Base-by-base conservation (phyloP, 2,329 filamentous ascomycete genomes). In the Fusarium metavorans region DNA sequence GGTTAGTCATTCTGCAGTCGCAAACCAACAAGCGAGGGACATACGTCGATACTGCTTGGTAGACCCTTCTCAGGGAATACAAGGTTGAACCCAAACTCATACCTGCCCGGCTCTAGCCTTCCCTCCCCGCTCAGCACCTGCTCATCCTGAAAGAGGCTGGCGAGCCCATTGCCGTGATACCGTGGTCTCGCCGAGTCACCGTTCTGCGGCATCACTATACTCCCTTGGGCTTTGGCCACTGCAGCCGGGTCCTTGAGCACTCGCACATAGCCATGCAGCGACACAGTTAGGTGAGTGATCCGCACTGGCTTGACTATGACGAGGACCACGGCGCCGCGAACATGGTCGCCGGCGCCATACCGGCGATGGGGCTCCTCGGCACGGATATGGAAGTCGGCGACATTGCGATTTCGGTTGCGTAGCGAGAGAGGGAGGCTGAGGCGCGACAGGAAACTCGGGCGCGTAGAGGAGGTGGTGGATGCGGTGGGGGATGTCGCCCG, bases 41-140 rank as follows among this genome's bases (percentile, higher is more conserved):
- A 80, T 89, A 98, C 96, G 84, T 97, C 95, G 80, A 99, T 96
- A 82, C 96, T 98, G 83, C 94, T 98, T n/a, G 94, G 94, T 68
- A 97, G 84, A 6, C 89, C 89, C 76, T 91, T 89, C 59, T 88
- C 86, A 3, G 93, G 92, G 75, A 95, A 94, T 66, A 92, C 85
- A 72, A 94, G 84, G 78, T 94, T 91, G 76, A 94, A 95, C 70
- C 93, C 91, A 82, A 97, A 97, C 81, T 95, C 92, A 80, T 95
- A 96, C 76, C 90, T 89, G 43, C 93, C 93, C 56, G 93, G 88
- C 61, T 93, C 91, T 39, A 97, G 84, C 77, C 92, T 89, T 16
- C 94, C 94, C 78, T 95, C 93, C 25, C 93, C 94, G 79, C 93
- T 95, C 39, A 97, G 84, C 16, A 94, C 92, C 80, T 92, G 89